Percentiles rank a stretch among this genome's conserved stretches.
These are phyloP conservation scores for Eimeria maxima DNA, from an alignment of 169 alveolate species.

Conservation along the genomic window DNA sequence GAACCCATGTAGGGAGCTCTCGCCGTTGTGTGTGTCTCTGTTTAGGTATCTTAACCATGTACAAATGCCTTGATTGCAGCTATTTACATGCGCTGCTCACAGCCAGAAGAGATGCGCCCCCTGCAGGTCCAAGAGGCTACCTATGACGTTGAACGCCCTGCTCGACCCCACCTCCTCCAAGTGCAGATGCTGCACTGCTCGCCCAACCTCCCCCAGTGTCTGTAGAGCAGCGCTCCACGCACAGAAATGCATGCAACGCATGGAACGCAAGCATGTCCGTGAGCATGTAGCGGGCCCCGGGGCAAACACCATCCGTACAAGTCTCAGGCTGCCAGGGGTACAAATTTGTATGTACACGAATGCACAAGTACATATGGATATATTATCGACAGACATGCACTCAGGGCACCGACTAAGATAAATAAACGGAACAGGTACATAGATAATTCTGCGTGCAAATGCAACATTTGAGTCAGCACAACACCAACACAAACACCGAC, in stretches of 20 bases:
- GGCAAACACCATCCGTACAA: not conserved
- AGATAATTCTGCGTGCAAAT: not conserved
- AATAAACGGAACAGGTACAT: not conserved
- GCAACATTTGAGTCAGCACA: not conserved
- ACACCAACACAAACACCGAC: not conserved
- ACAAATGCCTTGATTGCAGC: too few species aligned
- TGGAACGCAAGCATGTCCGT: not conserved
- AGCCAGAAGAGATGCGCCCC: conserved; percentile 28
- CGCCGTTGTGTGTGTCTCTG: not conserved
- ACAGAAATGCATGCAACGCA: not conserved
- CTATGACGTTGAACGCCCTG: not conserved
- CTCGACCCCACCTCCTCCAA: not conserved
- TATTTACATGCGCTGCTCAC: not conserved
- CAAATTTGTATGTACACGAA: not conserved
- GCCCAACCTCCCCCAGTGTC: not conserved
- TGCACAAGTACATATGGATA: not conserved
- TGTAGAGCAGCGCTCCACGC: not conserved
- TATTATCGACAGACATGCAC: not conserved
- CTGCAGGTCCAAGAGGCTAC: conserved; percentile 7
- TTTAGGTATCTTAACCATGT: not conserved
- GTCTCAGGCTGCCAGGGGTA: not conserved
- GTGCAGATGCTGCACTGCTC: not conserved
- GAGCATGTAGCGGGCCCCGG: not conserved
- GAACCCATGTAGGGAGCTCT: not conserved
- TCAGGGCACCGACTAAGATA: too few species aligned